Evolutionary conservation across 148 eudicot genomes (phyloP), one percentile per base, ranked within the genome.

Genomic region (Rhododendron kiyosumense): DNA sequence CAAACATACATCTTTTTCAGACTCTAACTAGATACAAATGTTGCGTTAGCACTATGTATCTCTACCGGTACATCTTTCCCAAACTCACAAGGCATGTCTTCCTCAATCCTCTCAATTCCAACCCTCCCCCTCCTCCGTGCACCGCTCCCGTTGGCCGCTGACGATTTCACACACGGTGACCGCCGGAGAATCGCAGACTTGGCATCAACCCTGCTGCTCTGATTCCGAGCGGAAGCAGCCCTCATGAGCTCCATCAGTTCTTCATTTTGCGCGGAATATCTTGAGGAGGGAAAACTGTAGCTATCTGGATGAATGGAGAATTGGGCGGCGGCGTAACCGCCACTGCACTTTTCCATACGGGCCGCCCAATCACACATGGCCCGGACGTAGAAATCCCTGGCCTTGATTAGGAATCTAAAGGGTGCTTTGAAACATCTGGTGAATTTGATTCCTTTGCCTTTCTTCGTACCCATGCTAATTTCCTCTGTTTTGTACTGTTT

Each of bases 351-450:
- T 5, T 78, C 49, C 61, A 54, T 14, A 5, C 83, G 69, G 1
- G 86, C 89, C 24, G 91, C 89, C 45, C 91, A 91, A 3, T 59
- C 57, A 0, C 24, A 22, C 81, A 91, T 78, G 90, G 89, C 87
- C 3, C 45, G 34, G 24, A 87, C 69, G 87, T 93, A 93, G 3
- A 90, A 81, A 63, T 93, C 93, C 46, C 90, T 77, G 17, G 88
- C 91, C 73, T 85, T 90, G 86, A 24, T 84, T 7, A 93, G 75
- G 5, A 76, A 85, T 61, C 84, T 84, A 2, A 86, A 15, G 11
- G 94, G 91, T 5, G 84, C 77, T 81, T 81, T 90, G 6, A 90
- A 51, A 78, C 34, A 88, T 48, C 78, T 59, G 43, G 24, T 26
- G 65, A 84, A 51, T 32, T 38, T 87, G 87, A 32, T 86, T 79